Evolutionary conservation across 305 asterid species (phyloP), one percentile per base, ranked within the genome.

Genomic region (Plantago lanceolata): DNA sequence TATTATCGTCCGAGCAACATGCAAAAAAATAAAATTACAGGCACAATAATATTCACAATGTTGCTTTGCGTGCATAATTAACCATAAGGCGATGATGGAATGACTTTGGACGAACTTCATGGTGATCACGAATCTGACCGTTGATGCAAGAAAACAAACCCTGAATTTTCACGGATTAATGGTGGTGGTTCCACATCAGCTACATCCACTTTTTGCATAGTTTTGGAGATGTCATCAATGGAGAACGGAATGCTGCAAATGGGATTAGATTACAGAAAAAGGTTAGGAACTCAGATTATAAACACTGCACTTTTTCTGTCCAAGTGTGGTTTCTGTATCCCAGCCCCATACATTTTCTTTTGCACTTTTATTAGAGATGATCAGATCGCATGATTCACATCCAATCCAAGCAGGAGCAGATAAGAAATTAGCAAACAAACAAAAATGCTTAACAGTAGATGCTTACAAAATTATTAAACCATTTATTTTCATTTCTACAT

Each of bases 171-270:
- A 11, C 97, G 97, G 74, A 93, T 86, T 70, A 93, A 82, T 44
- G 97, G 96, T 56, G 99, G 99, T 67, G 96, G 94, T 68, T 90
- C 97, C 52, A 93, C 85, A 45, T 83, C 87, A 21, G 87, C 82
- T 49, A 93, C 87, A 20, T 90, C 96, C 24, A 93, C 77, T 57
- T 79, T 85, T 81, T 82, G 85, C 93, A 86, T 82, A 67, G 99
- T 73, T 78, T 85, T 93, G 74, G 97, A 93, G 67, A 93, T 84
- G 79, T 93, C 97, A 69, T 93, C 97, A 77, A 93, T 91, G 4
- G 99, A 84, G 82, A 93, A 93, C 0, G 99, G 99, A 56, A 93
- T 90, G 78, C 99, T 93, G 96, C 87, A 80, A 54, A 56, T 63
- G 37, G 29, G 16, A 26, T 61, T 47, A 2, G 20, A 12, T 40